A percentile compares a stretch with the other conserved stretches of the same genome.
These are phyloP conservation scores for Chaetomium fimeti DNA, from an alignment of 495 filamentous ascomycete genomes.

Conservation along the genomic window DNA sequence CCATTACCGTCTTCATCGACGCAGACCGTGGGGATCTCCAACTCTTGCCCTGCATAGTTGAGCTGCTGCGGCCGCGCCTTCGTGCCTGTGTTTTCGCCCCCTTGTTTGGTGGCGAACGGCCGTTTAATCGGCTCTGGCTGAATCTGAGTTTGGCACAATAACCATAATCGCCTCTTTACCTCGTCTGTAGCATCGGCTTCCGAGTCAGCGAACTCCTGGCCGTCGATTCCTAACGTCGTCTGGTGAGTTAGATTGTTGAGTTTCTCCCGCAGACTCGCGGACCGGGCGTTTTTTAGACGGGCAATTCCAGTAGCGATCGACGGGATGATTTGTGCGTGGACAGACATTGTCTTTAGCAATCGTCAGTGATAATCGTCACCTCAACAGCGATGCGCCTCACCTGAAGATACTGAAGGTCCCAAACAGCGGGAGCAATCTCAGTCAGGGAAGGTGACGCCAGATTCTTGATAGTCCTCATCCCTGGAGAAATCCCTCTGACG, in stretches of 20 bases:
- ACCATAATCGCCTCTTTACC: constrained; percentile 27
- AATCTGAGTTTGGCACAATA: constrained; percentile 32
- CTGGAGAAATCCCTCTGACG: constrained; percentile 29
- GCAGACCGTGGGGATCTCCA: background rate
- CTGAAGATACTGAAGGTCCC: constrained; percentile 46
- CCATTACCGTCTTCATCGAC: background rate
- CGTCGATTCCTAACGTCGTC: background rate
- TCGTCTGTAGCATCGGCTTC: constrained; percentile 12
- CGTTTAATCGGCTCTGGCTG: constrained; percentile 19
- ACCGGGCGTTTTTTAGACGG: constrained; percentile 29
- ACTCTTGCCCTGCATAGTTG: background rate
- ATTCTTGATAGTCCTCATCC: constrained; percentile 27
- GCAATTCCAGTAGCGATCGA: constrained; percentile 28
- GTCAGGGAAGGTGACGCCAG: constrained; percentile 35
- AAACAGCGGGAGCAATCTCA: constrained; percentile 46
- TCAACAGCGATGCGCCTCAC: constrained; percentile 19
- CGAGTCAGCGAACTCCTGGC: background rate
- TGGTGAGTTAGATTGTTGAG: constrained; percentile 1
- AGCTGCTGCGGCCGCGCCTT: background rate
- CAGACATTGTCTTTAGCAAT: constrained; percentile 27
- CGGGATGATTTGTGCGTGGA: constrained; percentile 28
- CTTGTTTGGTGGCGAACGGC: constrained; percentile 3
- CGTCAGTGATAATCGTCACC: constrained; percentile 9
- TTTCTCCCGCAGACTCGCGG: constrained; percentile 31
- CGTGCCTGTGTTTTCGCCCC: background rate